These are phyloP conservation scores for Kuraishia cidri DNA, from an alignment of 805 yeast genomes.

Conservation along the genomic window DNA sequence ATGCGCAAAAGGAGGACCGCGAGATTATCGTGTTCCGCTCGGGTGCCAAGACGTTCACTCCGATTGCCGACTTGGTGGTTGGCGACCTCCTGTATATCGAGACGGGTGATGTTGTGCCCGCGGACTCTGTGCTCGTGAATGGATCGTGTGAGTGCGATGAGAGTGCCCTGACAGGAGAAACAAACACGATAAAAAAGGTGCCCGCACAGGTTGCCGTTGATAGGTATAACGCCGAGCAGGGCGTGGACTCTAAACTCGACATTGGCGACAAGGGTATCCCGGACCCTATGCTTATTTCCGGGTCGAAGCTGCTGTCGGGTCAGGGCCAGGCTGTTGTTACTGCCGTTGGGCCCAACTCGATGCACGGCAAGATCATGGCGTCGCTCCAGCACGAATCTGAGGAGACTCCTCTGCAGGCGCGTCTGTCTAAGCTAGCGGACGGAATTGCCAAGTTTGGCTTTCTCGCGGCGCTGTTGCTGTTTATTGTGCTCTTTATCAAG, in stretches of 20 bases:
- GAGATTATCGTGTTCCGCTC: constrained; percentile 67
- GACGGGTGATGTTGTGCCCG: constrained; percentile 93
- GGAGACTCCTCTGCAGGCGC: constrained; percentile 80
- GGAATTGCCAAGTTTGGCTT: constrained; percentile 95
- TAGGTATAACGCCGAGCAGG: constrained; percentile 17
- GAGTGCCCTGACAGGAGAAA: constrained; percentile 89
- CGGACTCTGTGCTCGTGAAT: constrained; percentile 66
- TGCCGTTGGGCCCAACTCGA: constrained; percentile 83
- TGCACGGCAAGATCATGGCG: constrained; percentile 88
- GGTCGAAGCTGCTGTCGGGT: constrained; percentile 82
- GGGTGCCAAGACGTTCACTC: constrained; percentile 57
- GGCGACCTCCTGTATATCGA: constrained; percentile 81
- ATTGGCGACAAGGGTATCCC: constrained; percentile 34
- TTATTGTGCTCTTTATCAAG: constrained; percentile 69
- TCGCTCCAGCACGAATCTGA: constrained; percentile 70
- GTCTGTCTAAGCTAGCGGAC: constrained; percentile 77
- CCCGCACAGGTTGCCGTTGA: constrained; percentile 38
- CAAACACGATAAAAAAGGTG: constrained; percentile 66
- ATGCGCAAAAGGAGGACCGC: constrained; percentile 82
- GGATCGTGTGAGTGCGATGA: constrained; percentile 90
- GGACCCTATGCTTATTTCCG: constrained; percentile 87
- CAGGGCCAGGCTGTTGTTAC: constrained; percentile 81
- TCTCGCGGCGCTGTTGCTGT: constrained; percentile 74
- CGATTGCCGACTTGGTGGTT: constrained; percentile 69
- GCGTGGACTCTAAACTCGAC: constrained; percentile 14